These are phyloP conservation scores for Endoconidiophora polonica DNA, from an alignment of 2,329 filamentous ascomycete species.

Conservation along the genomic window DNA sequence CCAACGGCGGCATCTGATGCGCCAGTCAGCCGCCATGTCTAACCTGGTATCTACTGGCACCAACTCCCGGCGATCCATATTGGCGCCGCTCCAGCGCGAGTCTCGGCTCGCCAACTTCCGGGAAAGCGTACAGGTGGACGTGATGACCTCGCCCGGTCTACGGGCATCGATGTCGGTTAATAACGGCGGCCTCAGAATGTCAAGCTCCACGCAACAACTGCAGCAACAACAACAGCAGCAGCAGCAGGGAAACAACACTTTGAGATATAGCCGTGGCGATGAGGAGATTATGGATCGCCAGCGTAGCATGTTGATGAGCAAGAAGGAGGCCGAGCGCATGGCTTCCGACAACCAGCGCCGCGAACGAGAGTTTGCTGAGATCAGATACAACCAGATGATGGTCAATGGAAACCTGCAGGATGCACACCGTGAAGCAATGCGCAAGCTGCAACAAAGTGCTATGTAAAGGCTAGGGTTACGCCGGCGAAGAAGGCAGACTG, in stretches of 20 bases:
- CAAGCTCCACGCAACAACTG: neutral
- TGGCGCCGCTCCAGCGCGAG: slow-evolving; percentile 31
- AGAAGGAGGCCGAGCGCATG: slow-evolving; percentile 45
- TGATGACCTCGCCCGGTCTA: slow-evolving; percentile 22
- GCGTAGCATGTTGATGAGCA: slow-evolving; percentile 38
- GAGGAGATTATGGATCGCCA: slow-evolving; percentile 34
- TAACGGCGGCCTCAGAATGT: neutral
- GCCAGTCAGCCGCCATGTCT: slow-evolving; percentile 29
- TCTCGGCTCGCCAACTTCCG: slow-evolving; percentile 51
- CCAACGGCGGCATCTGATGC: slow-evolving; percentile 46
- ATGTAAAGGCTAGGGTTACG: too few species aligned
- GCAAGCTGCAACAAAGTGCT: slow-evolving; percentile 47
- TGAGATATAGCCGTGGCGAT: slow-evolving; percentile 20
- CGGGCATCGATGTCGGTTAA: neutral
- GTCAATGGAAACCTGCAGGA: slow-evolving; percentile 57
- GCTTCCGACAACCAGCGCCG: slow-evolving; percentile 40
- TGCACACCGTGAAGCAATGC: slow-evolving; percentile 62
- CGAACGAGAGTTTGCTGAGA: slow-evolving; percentile 41
- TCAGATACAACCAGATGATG: slow-evolving; percentile 58
- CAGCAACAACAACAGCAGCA: neutral
- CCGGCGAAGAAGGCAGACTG: too few species aligned
- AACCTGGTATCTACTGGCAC: slow-evolving; percentile 29
- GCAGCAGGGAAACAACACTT: neutral
- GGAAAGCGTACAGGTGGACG: slow-evolving; percentile 44
- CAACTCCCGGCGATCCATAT: slow-evolving; percentile 32